Conservation (phyloP, 164 flowering plant genomes). For the Echeveria elegans region DNA sequence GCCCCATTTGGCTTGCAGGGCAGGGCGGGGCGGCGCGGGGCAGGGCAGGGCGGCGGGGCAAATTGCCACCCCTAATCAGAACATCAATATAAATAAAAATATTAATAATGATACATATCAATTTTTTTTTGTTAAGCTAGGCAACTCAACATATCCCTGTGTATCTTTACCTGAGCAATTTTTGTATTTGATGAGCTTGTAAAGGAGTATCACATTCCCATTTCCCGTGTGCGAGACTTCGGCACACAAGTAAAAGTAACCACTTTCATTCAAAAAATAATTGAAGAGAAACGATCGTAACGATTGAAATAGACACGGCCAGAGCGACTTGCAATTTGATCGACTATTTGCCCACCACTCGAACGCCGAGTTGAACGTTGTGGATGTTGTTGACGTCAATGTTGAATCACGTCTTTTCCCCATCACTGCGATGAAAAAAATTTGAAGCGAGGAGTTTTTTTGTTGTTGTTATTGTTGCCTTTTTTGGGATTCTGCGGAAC, state of each 20-base stretch:
- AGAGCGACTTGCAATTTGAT: conserved; percentile 42
- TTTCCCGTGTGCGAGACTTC: conserved; percentile 61
- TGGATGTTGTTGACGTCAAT: neutral
- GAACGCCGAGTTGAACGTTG: conserved; percentile 27
- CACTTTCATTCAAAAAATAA: conserved; percentile 20
- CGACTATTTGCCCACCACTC: conserved; percentile 44
- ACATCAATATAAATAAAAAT: too few relatives aligned
- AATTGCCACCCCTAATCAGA: too few relatives aligned
- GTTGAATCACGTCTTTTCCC: conserved; percentile 29
- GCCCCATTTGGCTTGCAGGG: too few relatives aligned
- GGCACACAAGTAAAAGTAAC: conserved; percentile 42
- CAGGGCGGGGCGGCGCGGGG: too few relatives aligned
- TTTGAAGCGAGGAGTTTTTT: neutral
- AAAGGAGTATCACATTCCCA: conserved; percentile 44
- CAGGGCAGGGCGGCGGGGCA: too few relatives aligned
- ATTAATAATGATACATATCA: too few relatives aligned
- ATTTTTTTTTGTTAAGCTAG: too few relatives aligned
- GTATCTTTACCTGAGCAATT: conserved; percentile 56
- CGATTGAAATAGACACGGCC: conserved; percentile 18
- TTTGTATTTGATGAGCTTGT: conserved; percentile 60
- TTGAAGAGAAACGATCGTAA: conserved; percentile 33
- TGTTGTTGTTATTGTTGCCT: too few relatives aligned
- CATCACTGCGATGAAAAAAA: conserved; percentile 16
- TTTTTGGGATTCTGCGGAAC: too few relatives aligned
- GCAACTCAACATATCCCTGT: neutral